Evolutionary conservation across 2,329 filamentous ascomycete genomes (phyloP).

Genomic region (Elsinoe australis): DNA sequence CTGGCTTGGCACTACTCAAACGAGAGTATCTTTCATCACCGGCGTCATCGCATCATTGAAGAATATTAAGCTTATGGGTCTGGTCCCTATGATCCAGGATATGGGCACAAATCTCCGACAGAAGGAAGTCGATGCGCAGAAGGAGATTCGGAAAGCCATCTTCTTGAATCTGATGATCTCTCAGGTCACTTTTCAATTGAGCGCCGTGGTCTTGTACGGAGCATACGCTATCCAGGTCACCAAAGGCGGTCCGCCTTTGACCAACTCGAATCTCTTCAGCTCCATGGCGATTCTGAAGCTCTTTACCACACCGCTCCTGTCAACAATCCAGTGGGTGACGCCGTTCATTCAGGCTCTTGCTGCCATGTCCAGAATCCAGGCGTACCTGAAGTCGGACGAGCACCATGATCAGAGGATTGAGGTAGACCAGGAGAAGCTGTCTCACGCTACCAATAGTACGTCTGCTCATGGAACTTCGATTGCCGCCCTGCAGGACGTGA

Average conservation of each 20-base stretch:
- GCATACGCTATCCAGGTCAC: conserved; percentile 23
- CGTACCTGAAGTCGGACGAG: conserved; percentile 20
- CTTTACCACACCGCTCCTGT: conserved; percentile 24
- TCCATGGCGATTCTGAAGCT: conserved; percentile 27
- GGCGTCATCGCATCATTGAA: conserved; percentile 24
- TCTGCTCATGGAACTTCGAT: neutral
- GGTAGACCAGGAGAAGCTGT: neutral
- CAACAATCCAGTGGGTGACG: conserved; percentile 22
- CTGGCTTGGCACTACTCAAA: conserved; percentile 25
- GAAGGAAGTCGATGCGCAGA: conserved; percentile 22
- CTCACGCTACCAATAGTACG: neutral
- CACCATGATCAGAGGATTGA: conserved; percentile 12
- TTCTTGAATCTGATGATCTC: conserved; percentile 22
- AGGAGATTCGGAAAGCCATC: conserved; percentile 19
- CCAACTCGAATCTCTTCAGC: conserved; percentile 24
- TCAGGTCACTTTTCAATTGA: conserved; percentile 24
- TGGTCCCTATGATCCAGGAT: conserved; percentile 22
- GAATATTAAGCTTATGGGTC: conserved; percentile 26
- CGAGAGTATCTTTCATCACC: conserved; percentile 24
- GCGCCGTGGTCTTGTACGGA: conserved; percentile 23
- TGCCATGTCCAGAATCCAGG: conserved; percentile 24
- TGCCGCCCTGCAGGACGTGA: neutral
- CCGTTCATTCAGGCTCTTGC: conserved; percentile 22
- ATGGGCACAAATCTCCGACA: conserved; percentile 23
- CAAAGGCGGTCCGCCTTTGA: conserved; percentile 18